Conservation (phyloP, 179 eudicot species). For the Camellia oleifera region DNA sequence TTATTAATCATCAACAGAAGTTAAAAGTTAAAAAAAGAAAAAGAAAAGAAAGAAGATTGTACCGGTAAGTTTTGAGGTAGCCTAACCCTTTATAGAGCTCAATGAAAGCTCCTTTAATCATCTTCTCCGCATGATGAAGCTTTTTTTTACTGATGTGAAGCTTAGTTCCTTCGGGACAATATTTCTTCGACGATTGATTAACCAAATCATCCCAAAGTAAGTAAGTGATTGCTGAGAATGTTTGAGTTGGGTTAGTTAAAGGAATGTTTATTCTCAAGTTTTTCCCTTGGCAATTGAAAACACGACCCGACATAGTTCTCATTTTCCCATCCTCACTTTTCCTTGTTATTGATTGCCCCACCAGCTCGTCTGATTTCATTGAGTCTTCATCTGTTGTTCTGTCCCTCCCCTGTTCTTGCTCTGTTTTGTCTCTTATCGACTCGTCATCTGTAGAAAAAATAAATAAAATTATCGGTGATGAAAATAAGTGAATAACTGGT, state of each 20-base stretch:
- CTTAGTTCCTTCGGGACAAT: conserved; percentile 41
- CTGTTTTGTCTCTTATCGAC: conserved; percentile 35
- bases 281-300: conserved; percentile 58
- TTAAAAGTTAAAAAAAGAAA: not conserved
- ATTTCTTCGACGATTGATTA: conserved; percentile 64
- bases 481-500: not conserved
- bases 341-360: conserved; percentile 38
- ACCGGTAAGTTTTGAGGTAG: conserved; percentile 88
- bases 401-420: conserved; percentile 40
- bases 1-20: not conserved
- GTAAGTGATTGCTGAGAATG: conserved; percentile 76
- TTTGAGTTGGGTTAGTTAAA: conserved; percentile 68
- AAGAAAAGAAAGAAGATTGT: not conserved
- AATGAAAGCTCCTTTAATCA: conserved; percentile 80
- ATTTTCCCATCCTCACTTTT: conserved; percentile 49
- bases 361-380: conserved; percentile 36
- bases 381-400: conserved; percentile 34
- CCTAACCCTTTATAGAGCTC: conserved; percentile 85
- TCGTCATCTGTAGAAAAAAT: conserved; percentile 46
- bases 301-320: conserved; percentile 44
- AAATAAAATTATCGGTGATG: not conserved
- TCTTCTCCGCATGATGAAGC: conserved; percentile 83
- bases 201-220: conserved; percentile 75
- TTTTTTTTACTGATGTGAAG: conserved; percentile 67
- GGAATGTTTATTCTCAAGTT: conserved; percentile 71